Conservation (phyloP, 2,329 filamentous ascomycete species). For the Purpureocillium lavendulum region DNA sequence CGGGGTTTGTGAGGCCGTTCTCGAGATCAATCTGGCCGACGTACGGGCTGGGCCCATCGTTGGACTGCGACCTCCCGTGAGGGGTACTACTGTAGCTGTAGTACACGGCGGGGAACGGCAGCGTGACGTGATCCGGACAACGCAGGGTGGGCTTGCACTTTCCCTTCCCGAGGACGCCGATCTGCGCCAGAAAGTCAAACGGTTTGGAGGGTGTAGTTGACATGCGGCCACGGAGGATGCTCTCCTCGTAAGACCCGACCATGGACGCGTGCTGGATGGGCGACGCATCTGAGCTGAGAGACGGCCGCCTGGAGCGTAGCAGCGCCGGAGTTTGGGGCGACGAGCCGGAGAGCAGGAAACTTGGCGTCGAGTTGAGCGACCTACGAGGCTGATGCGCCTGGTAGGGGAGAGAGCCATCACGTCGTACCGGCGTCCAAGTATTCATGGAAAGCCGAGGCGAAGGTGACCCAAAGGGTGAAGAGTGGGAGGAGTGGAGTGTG, state of each 20-base stretch:
- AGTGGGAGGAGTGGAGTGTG: slow-evolving; percentile 59
- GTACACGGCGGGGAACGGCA: slow-evolving; percentile 91
- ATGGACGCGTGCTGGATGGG: slow-evolving; percentile 85
- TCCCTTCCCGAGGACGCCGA: slow-evolving; percentile 83
- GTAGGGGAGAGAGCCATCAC: slow-evolving; percentile 56
- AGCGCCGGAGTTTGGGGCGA: slow-evolving; percentile 43
- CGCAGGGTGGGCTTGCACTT: slow-evolving; percentile 78
- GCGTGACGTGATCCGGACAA: slow-evolving; percentile 82
- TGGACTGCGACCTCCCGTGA: slow-evolving; percentile 52
- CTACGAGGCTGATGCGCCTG: slow-evolving; percentile 73
- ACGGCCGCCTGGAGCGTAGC: slow-evolving; percentile 55
- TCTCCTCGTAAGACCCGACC: slow-evolving; percentile 97
- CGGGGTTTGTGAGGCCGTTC: slow-evolving; percentile 55
- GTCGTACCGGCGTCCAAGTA: slow-evolving; percentile 31
- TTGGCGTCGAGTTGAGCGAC: slow-evolving; percentile 57
- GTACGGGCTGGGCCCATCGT: slow-evolving; percentile 91
- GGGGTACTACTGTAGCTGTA: slow-evolving; percentile 77
- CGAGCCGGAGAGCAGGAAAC: slow-evolving; percentile 23
- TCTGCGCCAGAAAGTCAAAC: slow-evolving; percentile 87
- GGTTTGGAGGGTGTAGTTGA: slow-evolving; percentile 91
- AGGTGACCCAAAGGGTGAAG: slow-evolving; percentile 33
- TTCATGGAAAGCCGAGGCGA: slow-evolving; percentile 20
- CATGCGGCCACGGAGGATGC: slow-evolving; percentile 90
- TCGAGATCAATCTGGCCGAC: slow-evolving; percentile 90
- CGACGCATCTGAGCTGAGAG: slow-evolving; percentile 64